phyloP scores from a whole-genome alignment of 2,329 filamentous ascomycete species.

The Sporothrix brunneoviolacea region DNA sequence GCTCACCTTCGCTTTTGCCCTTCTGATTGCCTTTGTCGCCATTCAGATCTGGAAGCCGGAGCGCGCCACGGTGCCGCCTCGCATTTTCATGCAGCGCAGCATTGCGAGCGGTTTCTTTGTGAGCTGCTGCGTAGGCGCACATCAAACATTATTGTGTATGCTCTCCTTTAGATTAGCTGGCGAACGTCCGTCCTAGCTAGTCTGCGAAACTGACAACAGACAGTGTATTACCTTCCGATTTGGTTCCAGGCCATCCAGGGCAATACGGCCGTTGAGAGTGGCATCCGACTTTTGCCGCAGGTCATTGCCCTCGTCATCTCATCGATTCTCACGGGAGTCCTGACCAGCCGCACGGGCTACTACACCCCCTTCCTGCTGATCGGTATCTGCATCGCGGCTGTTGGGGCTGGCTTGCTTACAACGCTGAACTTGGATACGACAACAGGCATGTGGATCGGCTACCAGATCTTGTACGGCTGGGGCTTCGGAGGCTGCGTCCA shows the following conservation, averaged over 20 bases:
- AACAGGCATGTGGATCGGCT: conserved; percentile 30
- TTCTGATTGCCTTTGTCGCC: conserved; percentile 24
- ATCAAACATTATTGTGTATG: conserved; percentile 4
- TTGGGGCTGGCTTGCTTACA: conserved; percentile 37
- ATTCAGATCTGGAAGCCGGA: conserved; percentile 28
- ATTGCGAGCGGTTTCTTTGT: conserved; percentile 6
- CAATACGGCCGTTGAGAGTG: conserved; percentile 32
- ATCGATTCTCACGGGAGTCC: conserved; percentile 33
- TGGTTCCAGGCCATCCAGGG: conserved; percentile 42
- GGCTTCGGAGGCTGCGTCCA: conserved; percentile 39
- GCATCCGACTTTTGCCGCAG: conserved; percentile 35
- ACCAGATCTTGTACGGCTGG: conserved; percentile 39
- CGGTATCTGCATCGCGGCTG: conserved; percentile 29
- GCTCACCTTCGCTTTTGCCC: conserved; percentile 23
- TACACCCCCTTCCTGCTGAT: conserved; percentile 39
- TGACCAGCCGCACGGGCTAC: conserved; percentile 34
- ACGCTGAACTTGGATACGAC: conserved; percentile 29
- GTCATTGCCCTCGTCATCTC: conserved; percentile 35
- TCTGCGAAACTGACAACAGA: too few relatives aligned
- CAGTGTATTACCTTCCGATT: conserved; percentile 18
- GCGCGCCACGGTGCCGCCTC: conserved; percentile 33
- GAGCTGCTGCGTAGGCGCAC: background rate
- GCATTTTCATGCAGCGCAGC: conserved; percentile 28
- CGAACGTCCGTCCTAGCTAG: too few relatives aligned
- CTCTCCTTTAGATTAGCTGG: too few relatives aligned